A percentile compares a stretch with the other conserved stretches of the same genome.
Evolutionary conservation across 768 basidiomycete genomes (phyloP).

Genomic region (Pholiota molesta): DNA sequence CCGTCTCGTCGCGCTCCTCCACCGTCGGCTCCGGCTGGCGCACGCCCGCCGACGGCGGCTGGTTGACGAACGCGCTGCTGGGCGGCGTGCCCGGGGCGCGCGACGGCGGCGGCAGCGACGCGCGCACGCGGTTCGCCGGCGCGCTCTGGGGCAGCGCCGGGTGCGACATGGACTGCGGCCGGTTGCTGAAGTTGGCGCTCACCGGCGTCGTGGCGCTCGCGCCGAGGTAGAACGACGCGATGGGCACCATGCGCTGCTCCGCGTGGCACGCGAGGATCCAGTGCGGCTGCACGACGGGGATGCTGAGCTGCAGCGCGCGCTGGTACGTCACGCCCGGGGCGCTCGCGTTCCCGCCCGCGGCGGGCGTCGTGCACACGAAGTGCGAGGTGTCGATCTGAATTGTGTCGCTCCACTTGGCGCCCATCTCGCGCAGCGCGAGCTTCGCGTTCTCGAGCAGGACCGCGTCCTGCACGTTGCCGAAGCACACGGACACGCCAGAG

Average conservation of each 20-base stretch:
- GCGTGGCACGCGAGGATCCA: constrained; percentile 91
- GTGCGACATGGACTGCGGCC: constrained; percentile 81
- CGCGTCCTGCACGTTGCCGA: constrained; percentile 83
- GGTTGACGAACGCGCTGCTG: constrained; percentile 41
- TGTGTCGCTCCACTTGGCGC: constrained; percentile 86
- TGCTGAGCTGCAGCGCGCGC: constrained; percentile 90
- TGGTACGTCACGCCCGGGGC: constrained; percentile 88
- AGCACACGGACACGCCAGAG: constrained; percentile 93
- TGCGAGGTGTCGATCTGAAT: constrained; percentile 99
- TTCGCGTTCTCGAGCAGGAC: constrained; percentile 81
- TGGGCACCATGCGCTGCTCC: constrained; percentile 90
- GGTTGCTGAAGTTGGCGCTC: constrained; percentile 42
- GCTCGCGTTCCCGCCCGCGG: constrained; percentile 54
- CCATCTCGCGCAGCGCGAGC: constrained; percentile 80
- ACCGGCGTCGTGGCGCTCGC: constrained; percentile 52
- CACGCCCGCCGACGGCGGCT: constrained; percentile 31
- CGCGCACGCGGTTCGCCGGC: constrained; percentile 43
- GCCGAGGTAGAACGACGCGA: constrained; percentile 81
- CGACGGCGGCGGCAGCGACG: constrained; percentile 68
- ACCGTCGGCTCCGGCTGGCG: constrained; percentile 52
- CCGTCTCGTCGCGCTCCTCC: constrained; percentile 48
- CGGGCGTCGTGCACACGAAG: constrained; percentile 94
- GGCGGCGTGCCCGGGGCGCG: constrained; percentile 49
- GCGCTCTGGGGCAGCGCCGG: constrained; percentile 50
- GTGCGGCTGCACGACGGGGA: constrained; percentile 92